phyloP scores from a whole-genome alignment of 1,284 basidiomycete genomes.

The Baeospora myosura region DNA sequence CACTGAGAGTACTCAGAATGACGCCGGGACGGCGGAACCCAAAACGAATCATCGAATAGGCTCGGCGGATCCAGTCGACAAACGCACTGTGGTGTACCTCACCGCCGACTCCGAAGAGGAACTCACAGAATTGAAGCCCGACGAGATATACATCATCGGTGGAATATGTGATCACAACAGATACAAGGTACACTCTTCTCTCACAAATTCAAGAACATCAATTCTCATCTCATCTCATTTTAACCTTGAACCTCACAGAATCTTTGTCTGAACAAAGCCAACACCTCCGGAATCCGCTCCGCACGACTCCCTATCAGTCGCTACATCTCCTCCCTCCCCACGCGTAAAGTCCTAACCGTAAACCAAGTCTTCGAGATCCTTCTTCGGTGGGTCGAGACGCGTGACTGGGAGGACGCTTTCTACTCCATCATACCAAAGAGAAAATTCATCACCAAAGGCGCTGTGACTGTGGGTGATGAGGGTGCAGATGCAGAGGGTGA shows the following conservation, averaged over 20 bases:
- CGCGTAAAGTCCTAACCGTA: conserved; percentile 94
- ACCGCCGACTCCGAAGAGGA: conserved; percentile 92
- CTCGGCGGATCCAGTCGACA: conserved; percentile 21
- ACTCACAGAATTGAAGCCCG: conserved; percentile 70
- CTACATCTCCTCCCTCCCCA: conserved; percentile 75
- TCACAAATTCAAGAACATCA: conserved; percentile 13
- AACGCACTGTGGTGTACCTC: conserved; percentile 76
- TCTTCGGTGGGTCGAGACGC: conserved; percentile 78
- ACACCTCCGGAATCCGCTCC: conserved; percentile 65
- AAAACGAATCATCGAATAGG: too few relatives aligned
- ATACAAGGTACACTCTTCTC: conserved; percentile 94
- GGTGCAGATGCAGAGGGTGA: conserved; percentile 13
- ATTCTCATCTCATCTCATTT: conserved; percentile 6
- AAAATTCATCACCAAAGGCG: conserved; percentile 49
- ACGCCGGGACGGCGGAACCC: conserved; percentile 10
- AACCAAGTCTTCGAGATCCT: conserved; percentile 97
- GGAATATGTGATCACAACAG: conserved; percentile 96
- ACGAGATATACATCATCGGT: conserved; percentile 92
- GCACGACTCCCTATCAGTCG: conserved; percentile 91
- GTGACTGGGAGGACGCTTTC: conserved; percentile 79
- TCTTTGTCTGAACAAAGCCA: conserved; percentile 86
- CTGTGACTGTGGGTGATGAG: conserved; percentile 10
- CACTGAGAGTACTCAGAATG: conserved; percentile 7
- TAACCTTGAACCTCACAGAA: conserved; percentile 45
- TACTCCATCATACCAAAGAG: conserved; percentile 83